Conservation (phyloP, 1,284 basidiomycete species). For the Pisolithus thermaeus region DNA sequence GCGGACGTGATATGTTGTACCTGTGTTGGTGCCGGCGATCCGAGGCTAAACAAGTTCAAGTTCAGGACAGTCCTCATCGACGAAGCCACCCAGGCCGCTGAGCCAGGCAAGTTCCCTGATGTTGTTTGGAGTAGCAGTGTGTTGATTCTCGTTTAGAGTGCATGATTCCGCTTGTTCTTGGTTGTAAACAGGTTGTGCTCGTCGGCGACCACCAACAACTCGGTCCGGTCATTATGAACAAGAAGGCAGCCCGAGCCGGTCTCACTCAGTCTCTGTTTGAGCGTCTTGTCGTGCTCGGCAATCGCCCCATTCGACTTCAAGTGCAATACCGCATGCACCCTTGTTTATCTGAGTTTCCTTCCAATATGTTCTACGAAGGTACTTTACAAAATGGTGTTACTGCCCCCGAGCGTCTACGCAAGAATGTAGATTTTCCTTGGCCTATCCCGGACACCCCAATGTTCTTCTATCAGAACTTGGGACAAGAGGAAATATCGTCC, state of each 20-base stretch:
- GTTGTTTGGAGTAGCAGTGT: slow-evolving; percentile 2
- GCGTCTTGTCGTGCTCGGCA: slow-evolving; percentile 90
- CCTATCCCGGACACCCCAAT: slow-evolving; percentile 96
- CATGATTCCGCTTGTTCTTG: slow-evolving; percentile 98
- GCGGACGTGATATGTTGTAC: slow-evolving; percentile 99
- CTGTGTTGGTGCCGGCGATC: slow-evolving; percentile 97
- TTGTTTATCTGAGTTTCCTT: slow-evolving; percentile 97
- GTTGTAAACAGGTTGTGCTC: slow-evolving; percentile 97
- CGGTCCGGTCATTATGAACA: slow-evolving; percentile 99
- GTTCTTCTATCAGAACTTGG: slow-evolving; percentile 99
- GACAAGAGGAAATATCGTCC: slow-evolving; percentile 98
- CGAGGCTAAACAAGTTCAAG: slow-evolving; percentile 92
- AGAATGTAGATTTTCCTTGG: slow-evolving; percentile 99
- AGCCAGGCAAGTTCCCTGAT: slow-evolving; percentile 66
- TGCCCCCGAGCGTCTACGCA: slow-evolving; percentile 92
- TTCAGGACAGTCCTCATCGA: slow-evolving; percentile 98
- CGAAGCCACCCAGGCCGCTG: slow-evolving; percentile 97
- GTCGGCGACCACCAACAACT: slow-evolving; percentile 99
- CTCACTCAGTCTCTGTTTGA: slow-evolving; percentile 98
- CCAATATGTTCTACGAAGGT: slow-evolving; percentile 99
- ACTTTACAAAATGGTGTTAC: slow-evolving; percentile 99
- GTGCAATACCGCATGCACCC: slow-evolving; percentile 99
- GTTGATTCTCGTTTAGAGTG: slow-evolving; percentile 60
- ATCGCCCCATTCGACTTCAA: slow-evolving; percentile 95
- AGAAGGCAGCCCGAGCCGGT: slow-evolving; percentile 97